Evolutionary conservation across 2,329 filamentous ascomycete genomes (phyloP), one percentile per base, ranked within the genome.

Genomic region (Chrysosporium queenslandicum): DNA sequence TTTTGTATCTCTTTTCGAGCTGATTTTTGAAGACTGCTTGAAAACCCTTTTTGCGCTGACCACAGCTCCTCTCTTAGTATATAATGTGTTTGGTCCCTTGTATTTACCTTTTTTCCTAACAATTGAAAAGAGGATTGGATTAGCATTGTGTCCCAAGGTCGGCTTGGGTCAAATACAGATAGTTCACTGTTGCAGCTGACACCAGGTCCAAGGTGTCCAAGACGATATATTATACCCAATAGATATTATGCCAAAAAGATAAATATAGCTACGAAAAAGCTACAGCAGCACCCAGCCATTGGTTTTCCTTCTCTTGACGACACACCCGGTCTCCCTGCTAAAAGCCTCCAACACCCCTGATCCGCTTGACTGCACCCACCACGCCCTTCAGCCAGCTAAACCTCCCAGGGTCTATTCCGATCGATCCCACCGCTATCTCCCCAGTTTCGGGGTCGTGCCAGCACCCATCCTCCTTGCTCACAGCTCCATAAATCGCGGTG

Each of bases 351-450:
- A 68, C 71, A 3, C 79, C 80, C 56, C 75, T 69, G 4, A 82
- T 76, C 50, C 80, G 69, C 60, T 80, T 75, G 2, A 82, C 69
- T 2, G 78, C 77, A 0, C 80, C 80, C 23, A 78, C 62, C 16
- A 80, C 59, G 0, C 80, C 79, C 64, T 75, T 80, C 0, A 74
- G 73, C 79, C 79, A 82, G 12, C 74, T 72, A 56, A 83, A 78
- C 29, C 65, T 68, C 0, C 79, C 78, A 0, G 77, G 74, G 60
- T 81, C 69, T 11, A 72, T 64, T 3, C 77, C 77, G 49, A 79
- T 73, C 5, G 72, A 74, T 1, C 73, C 77, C 16, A 73, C 68
- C 0, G 74, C 70, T 59, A 73, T 67, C 21, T 71, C 66, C 0
- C 75, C 76, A 1, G 71, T 65, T 4, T 64, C 61, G 0, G 67